phyloP scores from a whole-genome alignment of 495 filamentous ascomycete genomes.

The Hyaloscypha variabilis region DNA sequence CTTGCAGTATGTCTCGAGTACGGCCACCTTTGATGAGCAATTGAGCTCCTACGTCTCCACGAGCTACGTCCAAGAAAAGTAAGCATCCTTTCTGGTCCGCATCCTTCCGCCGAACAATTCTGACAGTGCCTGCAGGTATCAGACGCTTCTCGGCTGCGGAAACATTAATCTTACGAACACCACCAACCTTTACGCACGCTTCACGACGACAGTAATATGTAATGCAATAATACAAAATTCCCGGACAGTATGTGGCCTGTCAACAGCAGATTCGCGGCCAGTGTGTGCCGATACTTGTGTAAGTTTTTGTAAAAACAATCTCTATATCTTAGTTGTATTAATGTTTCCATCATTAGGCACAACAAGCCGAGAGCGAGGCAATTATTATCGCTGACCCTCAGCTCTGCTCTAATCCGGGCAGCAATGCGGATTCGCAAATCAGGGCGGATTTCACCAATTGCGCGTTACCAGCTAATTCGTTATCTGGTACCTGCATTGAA shows the following conservation, averaged over 20 bases:
- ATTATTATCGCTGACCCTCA: slow-evolving; percentile 74
- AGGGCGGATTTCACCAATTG: slow-evolving; percentile 93
- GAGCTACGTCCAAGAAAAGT: slow-evolving; percentile 79
- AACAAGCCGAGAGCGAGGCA: slow-evolving; percentile 85
- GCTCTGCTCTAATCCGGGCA: slow-evolving; percentile 66
- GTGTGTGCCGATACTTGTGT: slow-evolving; percentile 93
- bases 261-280: slow-evolving; percentile 64
- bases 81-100: slow-evolving; percentile 35
- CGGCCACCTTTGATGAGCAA: slow-evolving; percentile 76
- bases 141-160: slow-evolving; percentile 77
- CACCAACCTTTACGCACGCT: slow-evolving; percentile 88
- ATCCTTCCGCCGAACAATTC: slow-evolving; percentile 8
- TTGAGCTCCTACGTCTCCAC: slow-evolving; percentile 72
- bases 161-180: slow-evolving; percentile 78
- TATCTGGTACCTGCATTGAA: slow-evolving; percentile 73
- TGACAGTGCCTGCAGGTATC: slow-evolving; percentile 59
- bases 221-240: slow-evolving; percentile 96
- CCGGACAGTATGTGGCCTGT: slow-evolving; percentile 67
- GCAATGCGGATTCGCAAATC: slow-evolving; percentile 73
- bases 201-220: slow-evolving; percentile 90
- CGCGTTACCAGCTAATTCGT: slow-evolving; percentile 74
- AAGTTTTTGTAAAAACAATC: slow-evolving; percentile 34
- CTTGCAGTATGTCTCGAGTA: slow-evolving; percentile 75
- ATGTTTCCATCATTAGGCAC: slow-evolving; percentile 56
- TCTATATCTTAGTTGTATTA: slow-evolving; percentile 14